Conservation (phyloP, 2,329 filamentous ascomycete species). For the Aspergillus ochraceus region DNA sequence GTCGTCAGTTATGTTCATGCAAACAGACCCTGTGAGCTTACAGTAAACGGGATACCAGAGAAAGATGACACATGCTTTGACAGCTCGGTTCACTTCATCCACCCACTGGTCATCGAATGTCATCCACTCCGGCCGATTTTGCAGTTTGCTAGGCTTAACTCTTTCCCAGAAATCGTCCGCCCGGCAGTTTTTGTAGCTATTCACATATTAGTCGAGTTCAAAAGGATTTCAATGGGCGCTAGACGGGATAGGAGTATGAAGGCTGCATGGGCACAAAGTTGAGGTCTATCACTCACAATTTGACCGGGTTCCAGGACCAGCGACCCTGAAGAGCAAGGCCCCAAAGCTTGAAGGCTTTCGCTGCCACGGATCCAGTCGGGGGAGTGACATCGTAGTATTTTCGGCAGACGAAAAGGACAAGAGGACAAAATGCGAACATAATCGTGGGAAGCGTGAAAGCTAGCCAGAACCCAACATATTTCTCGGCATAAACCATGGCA, state of each 20-base stretch:
- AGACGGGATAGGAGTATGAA: no score
- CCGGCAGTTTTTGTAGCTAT: constrained; percentile 22
- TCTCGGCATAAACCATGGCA: constrained; percentile 71
- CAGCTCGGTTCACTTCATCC: constrained; percentile 69
- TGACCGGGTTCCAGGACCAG: constrained; percentile 61
- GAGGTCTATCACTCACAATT: constrained; percentile 19
- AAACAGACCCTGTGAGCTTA: constrained; percentile 15
- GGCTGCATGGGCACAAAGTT: no score
- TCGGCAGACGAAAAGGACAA: constrained; percentile 60
- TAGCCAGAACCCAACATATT: constrained; percentile 70
- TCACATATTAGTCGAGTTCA: neutral
- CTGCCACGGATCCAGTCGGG: constrained; percentile 70
- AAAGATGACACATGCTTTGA: constrained; percentile 69
- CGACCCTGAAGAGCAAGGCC: constrained; percentile 61
- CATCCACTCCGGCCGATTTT: constrained; percentile 50
- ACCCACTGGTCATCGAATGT: constrained; percentile 81
- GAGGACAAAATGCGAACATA: constrained; percentile 62
- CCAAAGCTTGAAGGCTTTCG: constrained; percentile 65
- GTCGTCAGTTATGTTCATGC: constrained; percentile 12
- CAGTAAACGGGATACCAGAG: constrained; percentile 53
- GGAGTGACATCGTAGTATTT: constrained; percentile 65
- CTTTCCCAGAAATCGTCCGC: constrained; percentile 21
- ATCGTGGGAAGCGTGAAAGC: constrained; percentile 62
- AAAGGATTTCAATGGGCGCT: neutral
- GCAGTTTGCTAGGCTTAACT: constrained; percentile 23